phyloP scores from a whole-genome alignment of 1,284 basidiomycete genomes.

The Apiotrichum montevideense region DNA sequence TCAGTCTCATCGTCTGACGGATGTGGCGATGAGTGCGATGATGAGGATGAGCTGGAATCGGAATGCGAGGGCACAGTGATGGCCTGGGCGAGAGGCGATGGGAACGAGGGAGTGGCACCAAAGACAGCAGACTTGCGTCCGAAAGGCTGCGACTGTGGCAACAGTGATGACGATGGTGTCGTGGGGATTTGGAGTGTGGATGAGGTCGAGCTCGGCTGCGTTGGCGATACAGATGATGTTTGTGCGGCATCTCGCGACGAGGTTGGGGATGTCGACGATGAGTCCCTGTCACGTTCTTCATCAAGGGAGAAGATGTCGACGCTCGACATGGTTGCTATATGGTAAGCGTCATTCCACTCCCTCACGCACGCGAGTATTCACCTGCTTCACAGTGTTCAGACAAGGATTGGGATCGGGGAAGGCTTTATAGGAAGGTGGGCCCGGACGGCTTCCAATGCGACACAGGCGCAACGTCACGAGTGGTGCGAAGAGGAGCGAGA shows the following conservation, averaged over 20 bases:
- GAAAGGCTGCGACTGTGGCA: slow-evolving; percentile 23
- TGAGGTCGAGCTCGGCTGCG: background rate
- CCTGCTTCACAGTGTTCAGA: too few relatives aligned
- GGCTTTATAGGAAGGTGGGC: too few relatives aligned
- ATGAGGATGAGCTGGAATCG: slow-evolving; percentile 33
- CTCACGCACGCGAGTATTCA: too few relatives aligned
- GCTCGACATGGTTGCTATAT: slow-evolving; percentile 4
- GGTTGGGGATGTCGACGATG: slow-evolving; percentile 10
- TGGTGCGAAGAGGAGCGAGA: too few relatives aligned
- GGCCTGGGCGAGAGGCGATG: slow-evolving; percentile 42
- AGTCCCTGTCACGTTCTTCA: slow-evolving; percentile 32
- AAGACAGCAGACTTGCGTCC: slow-evolving; percentile 37
- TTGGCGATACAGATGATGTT: background rate
- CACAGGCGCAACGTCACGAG: too few relatives aligned
- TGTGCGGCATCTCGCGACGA: slow-evolving; percentile 17
- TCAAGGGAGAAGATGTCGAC: slow-evolving; percentile 38
- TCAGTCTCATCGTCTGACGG: slow-evolving; percentile 27
- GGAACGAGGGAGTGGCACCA: slow-evolving; percentile 43
- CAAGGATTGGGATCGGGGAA: too few relatives aligned
- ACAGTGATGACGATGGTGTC: slow-evolving; percentile 2
- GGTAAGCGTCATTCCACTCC: background rate
- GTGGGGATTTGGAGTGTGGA: slow-evolving; percentile 18
- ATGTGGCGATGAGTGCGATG: slow-evolving; percentile 28
- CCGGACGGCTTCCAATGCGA: too few relatives aligned
- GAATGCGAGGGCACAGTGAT: slow-evolving; percentile 35